phyloP scores from a whole-genome alignment of 2,329 filamentous ascomycete genomes.

The Aspergillus hortae region DNA sequence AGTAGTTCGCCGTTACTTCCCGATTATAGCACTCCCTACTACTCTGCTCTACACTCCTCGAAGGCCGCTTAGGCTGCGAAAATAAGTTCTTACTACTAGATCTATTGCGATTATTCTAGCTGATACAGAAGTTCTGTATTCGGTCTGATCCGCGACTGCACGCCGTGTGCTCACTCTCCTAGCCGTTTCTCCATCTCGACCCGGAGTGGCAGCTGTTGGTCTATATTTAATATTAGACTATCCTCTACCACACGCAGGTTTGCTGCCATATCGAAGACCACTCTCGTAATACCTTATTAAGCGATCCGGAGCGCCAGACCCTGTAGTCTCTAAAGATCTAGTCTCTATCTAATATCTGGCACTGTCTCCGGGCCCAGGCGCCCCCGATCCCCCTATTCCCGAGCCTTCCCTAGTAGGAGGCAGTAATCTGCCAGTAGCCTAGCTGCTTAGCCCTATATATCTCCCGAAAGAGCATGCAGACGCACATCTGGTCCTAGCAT shows the following conservation, averaged over 20 bases:
- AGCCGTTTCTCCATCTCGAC: too few species aligned
- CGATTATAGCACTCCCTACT: not conserved
- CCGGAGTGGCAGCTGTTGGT: not conserved
- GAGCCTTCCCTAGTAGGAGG: not conserved
- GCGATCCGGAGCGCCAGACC: not conserved
- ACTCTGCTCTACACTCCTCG: not conserved
- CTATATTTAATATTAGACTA: not conserved
- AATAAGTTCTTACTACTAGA: not conserved
- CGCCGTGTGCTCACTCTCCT: not conserved
- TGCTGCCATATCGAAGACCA: not conserved
- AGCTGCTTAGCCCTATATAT: not conserved
- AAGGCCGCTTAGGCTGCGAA: not conserved
- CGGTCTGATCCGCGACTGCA: not conserved
- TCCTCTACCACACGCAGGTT: not conserved
- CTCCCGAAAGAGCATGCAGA: not conserved
- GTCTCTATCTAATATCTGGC: not conserved
- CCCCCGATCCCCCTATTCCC: not conserved
- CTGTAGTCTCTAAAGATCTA: not conserved
- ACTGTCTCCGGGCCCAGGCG: not conserved
- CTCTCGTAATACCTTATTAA: not conserved
- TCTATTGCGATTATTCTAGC: not conserved
- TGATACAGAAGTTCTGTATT: not conserved
- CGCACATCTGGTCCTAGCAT: not conserved
- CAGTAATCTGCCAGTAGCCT: not conserved
- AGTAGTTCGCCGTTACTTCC: not conserved